Evolutionary conservation across 139 green algal species (phyloP).

Genomic region (Coccomyxa sp.): DNA sequence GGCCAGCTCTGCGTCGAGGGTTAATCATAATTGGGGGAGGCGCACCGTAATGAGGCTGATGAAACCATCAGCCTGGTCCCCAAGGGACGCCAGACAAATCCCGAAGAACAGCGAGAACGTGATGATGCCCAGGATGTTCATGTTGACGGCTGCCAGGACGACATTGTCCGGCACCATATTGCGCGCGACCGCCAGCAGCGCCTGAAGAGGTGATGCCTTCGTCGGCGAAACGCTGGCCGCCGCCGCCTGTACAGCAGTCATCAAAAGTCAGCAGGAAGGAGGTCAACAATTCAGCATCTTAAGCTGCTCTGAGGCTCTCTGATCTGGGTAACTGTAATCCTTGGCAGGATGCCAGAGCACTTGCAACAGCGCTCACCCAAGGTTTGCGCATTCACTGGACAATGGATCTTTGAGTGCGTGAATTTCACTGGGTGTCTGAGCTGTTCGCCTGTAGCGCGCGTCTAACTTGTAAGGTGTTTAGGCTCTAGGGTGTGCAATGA

Average conservation of each 20-base stretch:
- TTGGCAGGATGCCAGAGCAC: too few species aligned
- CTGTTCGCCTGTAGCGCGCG: too few species aligned
- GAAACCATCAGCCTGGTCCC: conserved; percentile 21
- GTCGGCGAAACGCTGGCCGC: not conserved
- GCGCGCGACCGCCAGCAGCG: conserved; percentile 32
- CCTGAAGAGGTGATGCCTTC: conserved; percentile 10
- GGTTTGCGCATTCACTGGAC: too few species aligned
- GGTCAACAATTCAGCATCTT: too few species aligned
- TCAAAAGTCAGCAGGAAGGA: too few species aligned
- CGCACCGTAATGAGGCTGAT: conserved; percentile 9
- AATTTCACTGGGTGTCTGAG: too few species aligned
- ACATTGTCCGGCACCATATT: conserved; percentile 44
- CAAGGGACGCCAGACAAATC: conserved; percentile 13
- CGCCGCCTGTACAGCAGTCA: not conserved
- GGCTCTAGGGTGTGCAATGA: too few species aligned
- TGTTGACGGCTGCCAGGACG: conserved; percentile 35
- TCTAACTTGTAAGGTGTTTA: too few species aligned
- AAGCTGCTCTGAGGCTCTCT: too few species aligned
- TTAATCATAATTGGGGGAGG: not conserved
- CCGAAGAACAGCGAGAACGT: conserved; percentile 41
- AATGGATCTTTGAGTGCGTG: too few species aligned
- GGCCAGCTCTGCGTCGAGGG: not conserved
- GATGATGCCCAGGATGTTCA: conserved; percentile 56
- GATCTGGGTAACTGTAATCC: too few species aligned
- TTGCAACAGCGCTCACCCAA: too few species aligned